These are phyloP conservation scores for Aspergillus fijiensis DNA, from an alignment of 2,329 filamentous ascomycete genomes.

Conservation along the genomic window DNA sequence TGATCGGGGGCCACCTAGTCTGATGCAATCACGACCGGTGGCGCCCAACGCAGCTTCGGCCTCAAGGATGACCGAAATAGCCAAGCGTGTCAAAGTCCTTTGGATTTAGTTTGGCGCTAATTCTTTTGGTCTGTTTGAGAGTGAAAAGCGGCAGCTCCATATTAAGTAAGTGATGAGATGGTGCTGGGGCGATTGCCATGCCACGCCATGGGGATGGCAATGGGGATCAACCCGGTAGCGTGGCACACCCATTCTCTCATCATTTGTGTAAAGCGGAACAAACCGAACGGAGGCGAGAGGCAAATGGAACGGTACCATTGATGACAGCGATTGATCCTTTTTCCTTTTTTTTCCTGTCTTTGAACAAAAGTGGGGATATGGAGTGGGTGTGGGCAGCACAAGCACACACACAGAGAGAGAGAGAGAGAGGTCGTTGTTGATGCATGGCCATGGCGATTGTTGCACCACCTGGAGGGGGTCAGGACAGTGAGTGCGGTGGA, in stretches of 20 bases:
- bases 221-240: neutral
- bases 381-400: neutral
- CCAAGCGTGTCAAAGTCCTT: neutral
- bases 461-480: neutral
- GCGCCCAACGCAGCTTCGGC: slow-evolving; percentile 4
- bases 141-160: neutral
- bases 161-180: neutral
- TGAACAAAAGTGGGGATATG: neutral
- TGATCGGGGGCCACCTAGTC: slow-evolving; percentile 4
- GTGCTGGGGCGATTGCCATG: neutral
- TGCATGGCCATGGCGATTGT: neutral
- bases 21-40: slow-evolving; percentile 7
- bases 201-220: neutral
- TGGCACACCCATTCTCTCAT: neutral
- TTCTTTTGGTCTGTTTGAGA: slow-evolving; percentile 2
- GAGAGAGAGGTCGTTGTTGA: neutral
- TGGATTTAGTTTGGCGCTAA: slow-evolving; percentile 4
- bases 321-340: neutral
- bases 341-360: neutral
- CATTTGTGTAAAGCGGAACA: neutral
- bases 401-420: neutral
- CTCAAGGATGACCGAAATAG: slow-evolving; percentile 5
- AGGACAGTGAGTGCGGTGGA: neutral
- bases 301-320: neutral
- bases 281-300: neutral